Base-by-base conservation (phyloP, 108 stramenopile genomes). In the Mayamaea pseudoterrestris region DNA sequence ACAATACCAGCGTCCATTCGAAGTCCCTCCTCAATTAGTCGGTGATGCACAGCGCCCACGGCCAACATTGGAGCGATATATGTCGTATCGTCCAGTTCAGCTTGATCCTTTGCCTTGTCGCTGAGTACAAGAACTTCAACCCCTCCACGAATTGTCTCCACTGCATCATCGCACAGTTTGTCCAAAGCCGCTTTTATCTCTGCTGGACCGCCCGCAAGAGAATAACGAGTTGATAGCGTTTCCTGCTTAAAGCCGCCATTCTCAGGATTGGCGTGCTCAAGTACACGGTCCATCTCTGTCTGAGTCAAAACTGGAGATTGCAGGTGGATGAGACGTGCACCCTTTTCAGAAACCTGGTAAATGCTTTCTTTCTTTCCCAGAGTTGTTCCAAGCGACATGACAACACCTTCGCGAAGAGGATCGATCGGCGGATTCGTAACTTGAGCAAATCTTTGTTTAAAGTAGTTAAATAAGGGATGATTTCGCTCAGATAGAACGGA, bases 361-460 rank as follows among this genome's bases (percentile, higher is more conserved):
- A 93, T 87, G 52, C 78, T 84, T 60, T 91, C 90, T 57, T 94
- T 90, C 61, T 78, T 77, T 35, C 96, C 96, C 18, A 98, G 65
- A 46, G 90, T 88, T 88, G 90, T 93, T 51, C 73, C 83, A 11
- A 96, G 81, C 13, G 88, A 89, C 96, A 98, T 98, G 44, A 96
- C 94, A 50, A 89, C 74, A 45, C 93, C 92, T 69, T 98, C 96
- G 23, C 94, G 72, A 53, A 98, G 87, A 1, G 97, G 95, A 57
- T 98, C 97, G 55, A 98, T 98, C 9, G 97, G 95, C 44, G 97
- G 97, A 54, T 98, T 98, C 28, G 97, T 98, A 39, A 98, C 97
- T 62, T 97, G 86, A 0, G 96, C 96, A 45, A 87, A 87, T 26
- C 84, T 81, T 70, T 98, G 96, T 69, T 98, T 96, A 72, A 98